A percentile compares a stretch with the other conserved stretches of the same genome.
These are phyloP conservation scores for Nephelium lappaceum DNA, from an alignment of 345 rosid species.

Conservation along the genomic window DNA sequence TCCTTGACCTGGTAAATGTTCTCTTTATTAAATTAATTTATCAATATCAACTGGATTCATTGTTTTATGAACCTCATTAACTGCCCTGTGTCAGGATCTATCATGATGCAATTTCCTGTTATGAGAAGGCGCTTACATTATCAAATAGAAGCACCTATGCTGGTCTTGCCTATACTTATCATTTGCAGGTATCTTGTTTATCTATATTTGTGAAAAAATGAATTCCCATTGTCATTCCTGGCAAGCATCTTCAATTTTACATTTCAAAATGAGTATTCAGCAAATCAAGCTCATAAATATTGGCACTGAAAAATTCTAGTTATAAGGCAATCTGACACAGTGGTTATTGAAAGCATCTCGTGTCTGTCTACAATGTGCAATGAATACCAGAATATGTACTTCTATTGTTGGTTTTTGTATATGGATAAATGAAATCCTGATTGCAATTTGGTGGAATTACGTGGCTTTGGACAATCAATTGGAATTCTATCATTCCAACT, in stretches of 20 bases:
- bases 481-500: not conserved
- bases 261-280: not conserved
- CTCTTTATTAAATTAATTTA: not conserved
- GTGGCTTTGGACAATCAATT: not conserved
- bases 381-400: not conserved
- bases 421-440: not conserved
- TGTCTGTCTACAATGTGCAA: not conserved
- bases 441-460: not conserved
- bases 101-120: constrained; percentile 68
- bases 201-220: not conserved
- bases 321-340: not conserved
- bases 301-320: not conserved
- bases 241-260: not conserved
- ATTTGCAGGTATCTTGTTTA: constrained; percentile 68
- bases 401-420: not conserved
- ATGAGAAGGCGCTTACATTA: constrained; percentile 83
- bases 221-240: not conserved
- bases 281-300: not conserved
- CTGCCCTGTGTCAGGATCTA: constrained; percentile 54
- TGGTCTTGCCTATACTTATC: constrained; percentile 96
- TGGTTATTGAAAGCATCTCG: constrained; percentile 1
- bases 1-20: not conserved
- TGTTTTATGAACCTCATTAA: constrained; percentile 7
- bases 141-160: constrained; percentile 90
- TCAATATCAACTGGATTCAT: not conserved